Conservation (phyloP, 108 stramenopile genomes). For the Halocafeteria seosinensis region DNA sequence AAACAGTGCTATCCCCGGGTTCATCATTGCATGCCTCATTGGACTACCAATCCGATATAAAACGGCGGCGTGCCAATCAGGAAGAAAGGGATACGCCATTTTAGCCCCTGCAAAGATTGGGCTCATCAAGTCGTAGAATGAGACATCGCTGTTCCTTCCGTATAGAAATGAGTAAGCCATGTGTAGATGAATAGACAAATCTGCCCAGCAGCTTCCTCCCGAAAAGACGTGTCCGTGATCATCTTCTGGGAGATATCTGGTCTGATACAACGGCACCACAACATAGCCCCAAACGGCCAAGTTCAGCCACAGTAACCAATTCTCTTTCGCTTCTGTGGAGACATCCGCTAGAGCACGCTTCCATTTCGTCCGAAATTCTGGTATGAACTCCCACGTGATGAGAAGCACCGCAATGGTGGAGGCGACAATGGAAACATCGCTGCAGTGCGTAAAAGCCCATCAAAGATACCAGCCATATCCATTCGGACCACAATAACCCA, state of each 20-base stretch:
- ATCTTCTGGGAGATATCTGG: neutral
- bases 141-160: neutral
- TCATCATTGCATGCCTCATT: neutral
- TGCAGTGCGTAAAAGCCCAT: too few species aligned
- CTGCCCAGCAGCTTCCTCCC: neutral
- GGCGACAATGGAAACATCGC: neutral
- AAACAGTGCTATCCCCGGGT: neutral
- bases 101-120: neutral
- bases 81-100: conserved; percentile 1
- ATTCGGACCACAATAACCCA: too few species aligned
- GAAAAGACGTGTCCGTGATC: neutral
- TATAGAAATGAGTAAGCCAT: neutral
- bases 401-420: neutral
- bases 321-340: too few species aligned
- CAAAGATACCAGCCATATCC: too few species aligned
- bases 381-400: neutral
- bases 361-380: too few species aligned
- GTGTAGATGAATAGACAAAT: neutral
- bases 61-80: neutral
- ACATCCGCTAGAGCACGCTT: too few species aligned
- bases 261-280: neutral
- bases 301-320: neutral
- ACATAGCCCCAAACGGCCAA: neutral
- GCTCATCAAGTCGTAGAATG: neutral
- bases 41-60: neutral